Evolutionary conservation across 805 yeast genomes (phyloP).

Genomic region (Geotrichum ghanense): DNA sequence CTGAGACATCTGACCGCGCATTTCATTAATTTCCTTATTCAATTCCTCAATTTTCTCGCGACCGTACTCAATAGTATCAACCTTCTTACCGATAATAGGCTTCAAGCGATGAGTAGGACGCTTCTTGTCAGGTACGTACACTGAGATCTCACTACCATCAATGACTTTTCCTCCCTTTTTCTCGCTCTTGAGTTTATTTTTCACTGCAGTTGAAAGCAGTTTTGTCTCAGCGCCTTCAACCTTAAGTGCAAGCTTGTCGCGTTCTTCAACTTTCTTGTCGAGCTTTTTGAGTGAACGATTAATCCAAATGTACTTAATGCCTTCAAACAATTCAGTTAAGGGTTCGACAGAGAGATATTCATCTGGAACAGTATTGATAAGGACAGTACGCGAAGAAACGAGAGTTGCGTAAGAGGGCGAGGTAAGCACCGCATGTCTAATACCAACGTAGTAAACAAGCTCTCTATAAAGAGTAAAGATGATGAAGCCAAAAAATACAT

Average conservation of each 20-base stretch:
- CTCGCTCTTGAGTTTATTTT: conserved; percentile 49
- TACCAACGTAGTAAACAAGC: conserved; percentile 60
- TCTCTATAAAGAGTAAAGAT: conserved; percentile 75
- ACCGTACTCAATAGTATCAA: conserved; percentile 69
- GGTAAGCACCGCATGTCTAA: conserved; percentile 66
- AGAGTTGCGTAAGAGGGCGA: conserved; percentile 71
- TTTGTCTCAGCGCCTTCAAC: conserved; percentile 59
- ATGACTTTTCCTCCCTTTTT: conserved; percentile 41
- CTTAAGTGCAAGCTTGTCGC: conserved; percentile 46
- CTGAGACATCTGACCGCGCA: conserved; percentile 43
- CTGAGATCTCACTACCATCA: conserved; percentile 16
- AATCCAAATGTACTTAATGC: conserved; percentile 74
- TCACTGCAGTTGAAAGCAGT: conserved; percentile 50
- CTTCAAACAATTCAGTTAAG: conserved; percentile 63
- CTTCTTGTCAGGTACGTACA: conserved; percentile 58
- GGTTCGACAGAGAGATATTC: conserved; percentile 61
- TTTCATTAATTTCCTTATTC: conserved; percentile 49
- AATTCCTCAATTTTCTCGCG: conserved; percentile 55
- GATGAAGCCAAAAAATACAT: conserved; percentile 64
- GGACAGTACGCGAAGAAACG: conserved; percentile 67
- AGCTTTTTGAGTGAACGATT: conserved; percentile 52
- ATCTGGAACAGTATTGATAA: conserved; percentile 76
- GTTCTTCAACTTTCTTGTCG: conserved; percentile 41
- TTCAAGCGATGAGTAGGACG: conserved; percentile 74
- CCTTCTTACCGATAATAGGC: conserved; percentile 69